Percentiles rank a stretch among this genome's conserved stretches.
phyloP scores from a whole-genome alignment of 1,139 yeast genomes.

The Yamadazyma sp. region DNA sequence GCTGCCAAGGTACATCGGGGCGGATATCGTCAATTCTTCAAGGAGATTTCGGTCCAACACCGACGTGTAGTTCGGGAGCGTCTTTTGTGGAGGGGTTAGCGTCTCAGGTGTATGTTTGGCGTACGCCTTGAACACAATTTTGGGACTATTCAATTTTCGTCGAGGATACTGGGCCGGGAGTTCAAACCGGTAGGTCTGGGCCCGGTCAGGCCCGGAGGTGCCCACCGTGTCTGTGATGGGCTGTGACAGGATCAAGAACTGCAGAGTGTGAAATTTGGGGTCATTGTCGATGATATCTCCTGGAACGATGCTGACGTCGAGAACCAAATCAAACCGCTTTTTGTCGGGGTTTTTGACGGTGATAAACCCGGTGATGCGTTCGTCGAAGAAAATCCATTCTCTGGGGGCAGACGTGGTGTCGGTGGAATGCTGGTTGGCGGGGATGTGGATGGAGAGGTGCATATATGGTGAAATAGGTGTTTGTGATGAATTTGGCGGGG shows the following conservation, averaged over 20 bases:
- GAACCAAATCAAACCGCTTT: constrained; percentile 1
- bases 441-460: constrained; percentile 4
- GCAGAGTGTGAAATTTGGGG: background rate
- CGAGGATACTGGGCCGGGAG: constrained; percentile 39
- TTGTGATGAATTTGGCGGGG: too few relatives aligned
- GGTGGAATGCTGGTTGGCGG: constrained; percentile 1
- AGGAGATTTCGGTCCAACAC: constrained; percentile 7
- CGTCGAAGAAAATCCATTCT: constrained; percentile 13
- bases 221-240: constrained; percentile 6
- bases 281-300: constrained; percentile 17
- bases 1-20: background rate
- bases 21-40: constrained; percentile 6
- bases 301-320: constrained; percentile 31
- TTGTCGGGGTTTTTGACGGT: background rate
- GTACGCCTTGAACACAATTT: constrained; percentile 25
- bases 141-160: constrained; percentile 32
- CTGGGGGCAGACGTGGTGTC: constrained; percentile 3
- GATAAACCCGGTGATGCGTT: constrained; percentile 11
- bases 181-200: constrained; percentile 18
- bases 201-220: background rate
- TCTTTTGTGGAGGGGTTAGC: background rate
- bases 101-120: background rate
- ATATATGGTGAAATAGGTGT: constrained; percentile 1
- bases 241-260: constrained; percentile 9
- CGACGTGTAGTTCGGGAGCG: constrained; percentile 14